Conservation (phyloP, 176 grass and related monocot genomes). For the Carex scoparia region DNA sequence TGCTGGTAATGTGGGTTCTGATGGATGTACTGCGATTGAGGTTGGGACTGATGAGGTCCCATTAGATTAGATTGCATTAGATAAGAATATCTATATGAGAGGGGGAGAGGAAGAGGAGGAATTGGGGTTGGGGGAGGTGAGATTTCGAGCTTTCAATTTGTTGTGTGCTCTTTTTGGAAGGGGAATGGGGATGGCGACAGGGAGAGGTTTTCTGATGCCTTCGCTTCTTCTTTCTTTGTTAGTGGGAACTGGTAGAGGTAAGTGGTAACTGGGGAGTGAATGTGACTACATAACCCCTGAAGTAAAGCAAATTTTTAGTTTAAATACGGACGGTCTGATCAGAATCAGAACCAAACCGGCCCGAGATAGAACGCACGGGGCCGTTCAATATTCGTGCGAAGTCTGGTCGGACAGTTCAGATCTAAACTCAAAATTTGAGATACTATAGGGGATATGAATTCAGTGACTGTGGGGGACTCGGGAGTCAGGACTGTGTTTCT, state of each 20-base stretch:
- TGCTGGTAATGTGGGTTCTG: background rate
- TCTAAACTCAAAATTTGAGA: too few species aligned
- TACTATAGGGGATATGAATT: too few species aligned
- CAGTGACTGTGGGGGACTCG: background rate
- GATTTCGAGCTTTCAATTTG: background rate
- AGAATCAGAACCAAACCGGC: too few species aligned
- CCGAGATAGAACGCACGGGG: too few species aligned
- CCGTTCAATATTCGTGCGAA: too few species aligned
- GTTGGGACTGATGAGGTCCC: background rate
- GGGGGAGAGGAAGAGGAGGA: background rate
- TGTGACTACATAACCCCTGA: background rate
- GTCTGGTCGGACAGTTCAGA: too few species aligned
- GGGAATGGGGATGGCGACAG: background rate
- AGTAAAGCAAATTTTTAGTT: too few species aligned
- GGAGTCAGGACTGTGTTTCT: too few species aligned
- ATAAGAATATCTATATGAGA: background rate
- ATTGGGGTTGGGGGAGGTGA: background rate
- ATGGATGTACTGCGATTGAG: background rate
- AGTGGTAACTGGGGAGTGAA: background rate
- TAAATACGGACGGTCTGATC: too few species aligned
- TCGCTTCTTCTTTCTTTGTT: background rate
- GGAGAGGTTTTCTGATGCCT: background rate
- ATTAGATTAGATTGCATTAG: background rate
- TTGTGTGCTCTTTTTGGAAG: background rate
- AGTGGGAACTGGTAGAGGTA: background rate